A percentile compares a stretch with the other conserved stretches of the same genome.
These are phyloP conservation scores for Nidula niveotomentosa DNA, from an alignment of 1,284 basidiomycete species.

Conservation along the genomic window DNA sequence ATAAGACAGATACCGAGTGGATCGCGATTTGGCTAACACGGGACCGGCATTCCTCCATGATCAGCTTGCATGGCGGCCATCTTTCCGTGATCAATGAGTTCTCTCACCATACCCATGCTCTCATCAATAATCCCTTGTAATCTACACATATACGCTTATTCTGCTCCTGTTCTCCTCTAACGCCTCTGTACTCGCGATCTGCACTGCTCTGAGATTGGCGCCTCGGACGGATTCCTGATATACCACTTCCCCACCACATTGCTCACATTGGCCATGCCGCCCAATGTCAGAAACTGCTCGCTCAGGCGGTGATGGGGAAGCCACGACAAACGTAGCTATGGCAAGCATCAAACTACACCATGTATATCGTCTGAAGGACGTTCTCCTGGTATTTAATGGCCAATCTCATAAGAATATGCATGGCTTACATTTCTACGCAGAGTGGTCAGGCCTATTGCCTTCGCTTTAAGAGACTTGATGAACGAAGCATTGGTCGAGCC, in stretches of 20 bases:
- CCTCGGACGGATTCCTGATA: too few relatives aligned
- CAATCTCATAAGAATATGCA: background rate
- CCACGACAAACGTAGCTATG: background rate
- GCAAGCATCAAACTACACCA: background rate
- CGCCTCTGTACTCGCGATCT: background rate
- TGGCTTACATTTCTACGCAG: background rate
- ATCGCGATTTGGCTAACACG: background rate
- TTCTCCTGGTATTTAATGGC: background rate
- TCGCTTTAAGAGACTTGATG: too few relatives aligned
- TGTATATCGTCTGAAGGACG: background rate
- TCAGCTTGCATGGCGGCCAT: too few relatives aligned
- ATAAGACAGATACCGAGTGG: constrained; percentile 1
- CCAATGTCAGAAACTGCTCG: constrained; percentile 1
- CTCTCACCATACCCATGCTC: background rate
- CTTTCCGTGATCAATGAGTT: too few relatives aligned
- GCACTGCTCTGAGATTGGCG: background rate
- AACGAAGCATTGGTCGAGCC: too few relatives aligned
- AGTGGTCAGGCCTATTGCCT: too few relatives aligned
- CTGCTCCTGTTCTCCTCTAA: background rate
- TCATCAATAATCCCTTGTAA: background rate
- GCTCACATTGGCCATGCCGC: background rate
- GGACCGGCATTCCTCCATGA: too few relatives aligned
- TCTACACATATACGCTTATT: background rate
- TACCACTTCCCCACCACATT: background rate
- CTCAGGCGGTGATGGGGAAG: background rate